Evolutionary conservation across 768 basidiomycete genomes (phyloP).

Genomic region (Myochromella boudieri): DNA sequence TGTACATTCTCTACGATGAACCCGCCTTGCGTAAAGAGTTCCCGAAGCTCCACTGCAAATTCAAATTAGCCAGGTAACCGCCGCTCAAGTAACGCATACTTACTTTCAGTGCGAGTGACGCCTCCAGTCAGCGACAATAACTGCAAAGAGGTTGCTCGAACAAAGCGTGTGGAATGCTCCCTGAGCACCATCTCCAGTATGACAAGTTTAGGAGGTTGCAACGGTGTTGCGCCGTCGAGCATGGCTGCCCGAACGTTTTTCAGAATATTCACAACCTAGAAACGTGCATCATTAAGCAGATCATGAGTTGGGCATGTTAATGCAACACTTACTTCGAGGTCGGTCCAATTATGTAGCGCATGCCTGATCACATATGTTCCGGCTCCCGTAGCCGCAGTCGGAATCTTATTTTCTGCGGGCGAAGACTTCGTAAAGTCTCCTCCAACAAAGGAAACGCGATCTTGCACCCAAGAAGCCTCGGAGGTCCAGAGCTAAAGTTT

Average conservation of each 20-base stretch:
- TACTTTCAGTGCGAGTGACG: neutral
- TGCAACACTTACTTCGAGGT: neutral
- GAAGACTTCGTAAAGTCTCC: neutral
- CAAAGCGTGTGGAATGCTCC: neutral
- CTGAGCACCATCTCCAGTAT: neutral
- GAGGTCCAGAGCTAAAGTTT: too few species aligned
- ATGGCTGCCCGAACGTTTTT: conserved; percentile 1
- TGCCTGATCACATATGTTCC: conserved; percentile 3
- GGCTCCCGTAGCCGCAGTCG: neutral
- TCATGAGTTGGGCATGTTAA: too few species aligned
- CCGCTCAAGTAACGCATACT: too few species aligned
- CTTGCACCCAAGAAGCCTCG: too few species aligned
- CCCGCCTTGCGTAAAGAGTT: neutral
- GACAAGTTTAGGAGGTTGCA: neutral
- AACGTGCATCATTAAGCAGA: too few species aligned
- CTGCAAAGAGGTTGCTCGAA: neutral
- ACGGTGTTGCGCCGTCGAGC: neutral
- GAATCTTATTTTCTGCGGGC: neutral
- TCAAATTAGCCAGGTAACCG: too few species aligned
- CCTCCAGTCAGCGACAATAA: neutral
- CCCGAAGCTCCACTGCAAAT: neutral
- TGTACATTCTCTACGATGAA: neutral
- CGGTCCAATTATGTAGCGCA: neutral
- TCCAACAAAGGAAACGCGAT: neutral
- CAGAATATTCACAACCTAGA: conserved; percentile 1